These are phyloP conservation scores for Cercospora brassicicola DNA, from an alignment of 2,329 filamentous ascomycete species.

Conservation along the genomic window DNA sequence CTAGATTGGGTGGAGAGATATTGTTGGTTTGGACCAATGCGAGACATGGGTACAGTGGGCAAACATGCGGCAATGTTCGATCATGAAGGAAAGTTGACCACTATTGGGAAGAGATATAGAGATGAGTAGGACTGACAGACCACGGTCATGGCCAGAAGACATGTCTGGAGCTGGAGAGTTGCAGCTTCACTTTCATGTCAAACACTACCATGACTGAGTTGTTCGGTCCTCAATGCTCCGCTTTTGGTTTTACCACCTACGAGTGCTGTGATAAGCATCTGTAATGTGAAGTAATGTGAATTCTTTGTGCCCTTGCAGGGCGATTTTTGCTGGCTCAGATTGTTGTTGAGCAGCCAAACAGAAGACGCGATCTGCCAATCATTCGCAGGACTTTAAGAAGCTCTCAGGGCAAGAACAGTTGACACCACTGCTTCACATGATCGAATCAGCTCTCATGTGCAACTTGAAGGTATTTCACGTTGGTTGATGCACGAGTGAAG, in stretches of 20 bases:
- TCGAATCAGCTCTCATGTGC: background rate
- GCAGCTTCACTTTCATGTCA: background rate
- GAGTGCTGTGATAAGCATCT: background rate
- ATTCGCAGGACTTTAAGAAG: background rate
- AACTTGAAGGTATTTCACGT: background rate
- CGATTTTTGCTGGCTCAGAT: background rate
- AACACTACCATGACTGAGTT: background rate
- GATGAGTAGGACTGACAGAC: conserved; percentile 24
- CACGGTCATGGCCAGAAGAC: background rate
- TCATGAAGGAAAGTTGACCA: conserved; percentile 35
- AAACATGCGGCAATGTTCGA: conserved; percentile 36
- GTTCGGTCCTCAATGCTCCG: background rate
- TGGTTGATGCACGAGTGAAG: background rate
- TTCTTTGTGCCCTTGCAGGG: background rate
- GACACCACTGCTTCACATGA: background rate
- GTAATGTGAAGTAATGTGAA: background rate
- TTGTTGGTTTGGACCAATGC: conserved; percentile 39
- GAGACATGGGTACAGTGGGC: conserved; percentile 37
- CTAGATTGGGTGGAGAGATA: conserved; percentile 40
- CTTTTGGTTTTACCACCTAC: background rate
- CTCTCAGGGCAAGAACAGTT: background rate
- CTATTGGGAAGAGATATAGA: conserved; percentile 36
- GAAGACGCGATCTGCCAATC: background rate
- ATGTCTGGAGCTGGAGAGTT: background rate
- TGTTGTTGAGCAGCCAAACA: background rate